phyloP scores from a whole-genome alignment of 202 grass and related monocot species.

The Setaria viridis region DNA sequence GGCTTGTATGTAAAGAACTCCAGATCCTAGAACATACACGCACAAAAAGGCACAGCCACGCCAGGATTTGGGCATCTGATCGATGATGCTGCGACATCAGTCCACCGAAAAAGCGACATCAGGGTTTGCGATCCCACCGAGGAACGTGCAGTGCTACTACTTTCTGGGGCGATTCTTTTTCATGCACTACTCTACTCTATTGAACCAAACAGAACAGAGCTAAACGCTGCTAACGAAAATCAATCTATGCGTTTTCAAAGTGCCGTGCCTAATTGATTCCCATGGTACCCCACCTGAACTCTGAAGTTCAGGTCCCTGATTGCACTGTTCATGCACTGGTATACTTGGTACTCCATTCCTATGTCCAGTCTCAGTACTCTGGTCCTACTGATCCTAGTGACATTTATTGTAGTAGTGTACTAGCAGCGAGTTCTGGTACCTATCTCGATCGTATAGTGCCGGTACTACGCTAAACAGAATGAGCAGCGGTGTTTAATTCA shows the following conservation, averaged over 20 bases:
- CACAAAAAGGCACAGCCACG: conserved; percentile 37
- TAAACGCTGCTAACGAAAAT: conserved; percentile 6
- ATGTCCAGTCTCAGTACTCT: neutral
- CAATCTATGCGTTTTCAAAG: neutral
- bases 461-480: neutral
- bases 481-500: conserved; percentile 35
- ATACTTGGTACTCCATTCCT: neutral
- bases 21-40: conserved; percentile 33
- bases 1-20: conserved; percentile 43
- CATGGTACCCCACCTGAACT: neutral
- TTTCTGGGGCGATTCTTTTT: neutral
- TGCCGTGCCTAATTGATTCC: neutral
- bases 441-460: neutral
- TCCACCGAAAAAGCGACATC: conserved; percentile 44
- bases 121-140: conserved; percentile 37
- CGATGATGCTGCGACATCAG: conserved; percentile 43
- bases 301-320: conserved; percentile 16
- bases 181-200: neutral
- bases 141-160: conserved; percentile 4
- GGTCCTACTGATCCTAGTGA: conserved; percentile 6
- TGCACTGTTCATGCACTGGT: neutral
- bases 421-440: neutral
- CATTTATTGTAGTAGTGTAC: neutral
- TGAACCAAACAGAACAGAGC: neutral
- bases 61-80: conserved; percentile 41